Evolutionary conservation across 2,329 filamentous ascomycete species (phyloP), one percentile per base, ranked within the genome.

Genomic region (Ascochyta clinopodiicola): DNA sequence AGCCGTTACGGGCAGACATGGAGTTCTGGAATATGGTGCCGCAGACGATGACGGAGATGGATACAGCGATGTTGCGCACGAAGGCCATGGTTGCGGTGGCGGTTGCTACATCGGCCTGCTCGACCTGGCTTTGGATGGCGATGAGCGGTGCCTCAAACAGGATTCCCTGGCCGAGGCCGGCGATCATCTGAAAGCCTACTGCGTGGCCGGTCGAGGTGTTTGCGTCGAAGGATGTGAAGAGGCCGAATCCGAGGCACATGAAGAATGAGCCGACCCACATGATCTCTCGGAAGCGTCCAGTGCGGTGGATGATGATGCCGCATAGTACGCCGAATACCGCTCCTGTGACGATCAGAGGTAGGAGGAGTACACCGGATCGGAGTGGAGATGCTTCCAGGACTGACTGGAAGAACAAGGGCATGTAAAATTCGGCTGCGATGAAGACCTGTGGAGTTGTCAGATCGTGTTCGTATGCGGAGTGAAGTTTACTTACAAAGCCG

Each of bases 361-460:
- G 78, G 2, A 89, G 79, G 12, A 88, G 81, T 0, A 88, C 62
- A 64, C 81, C 81, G 0, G 86, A 89, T n/a, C 79, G 78, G 31
- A 89, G 76, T 0, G 88, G 86, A 0, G 81, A 81, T 1, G 84
- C 84, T 45, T 81, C 81, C 2, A 87, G 81, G 0, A 88, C 88
- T 2, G 86, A 82, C 69, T 93, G 90, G 49, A 91, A 87, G 74
- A 88, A 92, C 0, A 92, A 79, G 0, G 90, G 90, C 24, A 92
- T 78, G 65, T 89, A 92, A 73, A 90, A 92, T 44, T 86, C 84
- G 1, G 81, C 81, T 0, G 82, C 84, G 36, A 89, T 74, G 57
- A 74, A 73, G 15, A 71, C 64, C 65, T 69, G 38, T 2, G 44
- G 6, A 15, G 17, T 32, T 37, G 34, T 6, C 35, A 43, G 22